Conservation (phyloP, 176 grass and related monocot species). For the Triticum timopheevii region DNA sequence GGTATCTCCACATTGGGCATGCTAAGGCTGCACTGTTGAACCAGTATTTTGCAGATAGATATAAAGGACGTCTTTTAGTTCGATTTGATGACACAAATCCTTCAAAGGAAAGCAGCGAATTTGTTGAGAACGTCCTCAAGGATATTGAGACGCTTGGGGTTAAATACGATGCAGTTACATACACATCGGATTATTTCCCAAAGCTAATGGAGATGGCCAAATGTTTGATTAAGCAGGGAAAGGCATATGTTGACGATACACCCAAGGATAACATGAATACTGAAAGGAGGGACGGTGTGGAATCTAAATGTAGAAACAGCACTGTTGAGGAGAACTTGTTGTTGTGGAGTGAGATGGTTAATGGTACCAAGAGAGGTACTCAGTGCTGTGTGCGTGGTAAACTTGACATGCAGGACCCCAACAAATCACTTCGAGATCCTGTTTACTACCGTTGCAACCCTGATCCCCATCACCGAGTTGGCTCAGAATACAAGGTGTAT, state of each 20-base stretch:
- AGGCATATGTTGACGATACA: slow-evolving; percentile 87
- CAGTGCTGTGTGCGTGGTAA: slow-evolving; percentile 77
- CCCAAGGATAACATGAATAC: slow-evolving; percentile 68
- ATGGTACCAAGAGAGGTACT: slow-evolving; percentile 61
- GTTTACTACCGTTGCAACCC: slow-evolving; percentile 82
- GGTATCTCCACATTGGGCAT: slow-evolving; percentile 89
- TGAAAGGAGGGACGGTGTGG: slow-evolving; percentile 68
- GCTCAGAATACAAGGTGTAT: slow-evolving; percentile 82
- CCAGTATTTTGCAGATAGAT: slow-evolving; percentile 87
- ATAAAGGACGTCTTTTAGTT: slow-evolving; percentile 65
- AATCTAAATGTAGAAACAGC: slow-evolving; percentile 71
- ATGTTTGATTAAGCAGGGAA: slow-evolving; percentile 65
- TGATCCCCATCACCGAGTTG: slow-evolving; percentile 66
- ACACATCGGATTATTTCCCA: slow-evolving; percentile 78
- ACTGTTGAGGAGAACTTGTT: slow-evolving; percentile 53
- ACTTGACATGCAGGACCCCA: slow-evolving; percentile 81
- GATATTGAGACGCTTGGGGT: slow-evolving; percentile 77
- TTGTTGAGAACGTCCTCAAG: slow-evolving; percentile 73
- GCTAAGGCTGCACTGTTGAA: slow-evolving; percentile 87
- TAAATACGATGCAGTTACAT: slow-evolving; percentile 66
- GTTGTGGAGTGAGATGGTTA: slow-evolving; percentile 81
- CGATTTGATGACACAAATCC: slow-evolving; percentile 96
- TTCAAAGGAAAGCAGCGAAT: slow-evolving; percentile 85
- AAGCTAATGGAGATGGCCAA: slow-evolving; percentile 77
- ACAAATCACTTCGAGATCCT: slow-evolving; percentile 80